Percentiles rank a stretch among this genome's conserved stretches.
These are phyloP conservation scores for Bryoerythrophyllum caledonicum DNA, from an alignment of 225 moss, liverwort and hornwort species.

Conservation along the genomic window DNA sequence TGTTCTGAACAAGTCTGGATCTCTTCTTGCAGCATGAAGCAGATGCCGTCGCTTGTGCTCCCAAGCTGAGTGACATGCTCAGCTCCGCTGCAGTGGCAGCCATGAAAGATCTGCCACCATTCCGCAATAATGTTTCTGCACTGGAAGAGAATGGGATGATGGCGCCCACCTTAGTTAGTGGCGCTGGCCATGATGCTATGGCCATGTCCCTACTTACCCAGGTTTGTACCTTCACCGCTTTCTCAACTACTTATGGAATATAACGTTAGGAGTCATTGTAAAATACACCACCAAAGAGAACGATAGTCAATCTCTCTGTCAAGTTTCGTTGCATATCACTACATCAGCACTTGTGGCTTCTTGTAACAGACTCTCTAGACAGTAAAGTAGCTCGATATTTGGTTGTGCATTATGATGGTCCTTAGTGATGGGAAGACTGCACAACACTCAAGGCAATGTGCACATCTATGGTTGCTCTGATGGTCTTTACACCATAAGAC, in stretches of 20 bases:
- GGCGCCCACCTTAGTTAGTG: conserved; percentile 75
- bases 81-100: conserved; percentile 60
- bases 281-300: too few species aligned
- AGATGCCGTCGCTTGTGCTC: conserved; percentile 64
- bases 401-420: too few species aligned
- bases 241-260: background rate
- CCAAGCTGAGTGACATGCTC: conserved; percentile 57
- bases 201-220: conserved; percentile 87
- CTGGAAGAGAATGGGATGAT: conserved; percentile 31
- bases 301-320: too few species aligned
- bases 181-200: conserved; percentile 96
- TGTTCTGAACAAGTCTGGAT: background rate
- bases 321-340: too few species aligned
- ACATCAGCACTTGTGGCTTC: too few species aligned
- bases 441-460: too few species aligned
- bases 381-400: too few species aligned
- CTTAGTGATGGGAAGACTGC: too few species aligned
- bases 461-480: too few species aligned
- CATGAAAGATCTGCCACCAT: conserved; percentile 54
- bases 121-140: conserved; percentile 26
- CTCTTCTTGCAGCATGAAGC: conserved; percentile 71
- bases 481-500: too few species aligned
- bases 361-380: too few species aligned
- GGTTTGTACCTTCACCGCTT: conserved; percentile 33
- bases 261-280: too few species aligned